Base-by-base conservation (phyloP, 225 moss, liverwort and hornwort genomes). In the Marchantia polymorpha region DNA sequence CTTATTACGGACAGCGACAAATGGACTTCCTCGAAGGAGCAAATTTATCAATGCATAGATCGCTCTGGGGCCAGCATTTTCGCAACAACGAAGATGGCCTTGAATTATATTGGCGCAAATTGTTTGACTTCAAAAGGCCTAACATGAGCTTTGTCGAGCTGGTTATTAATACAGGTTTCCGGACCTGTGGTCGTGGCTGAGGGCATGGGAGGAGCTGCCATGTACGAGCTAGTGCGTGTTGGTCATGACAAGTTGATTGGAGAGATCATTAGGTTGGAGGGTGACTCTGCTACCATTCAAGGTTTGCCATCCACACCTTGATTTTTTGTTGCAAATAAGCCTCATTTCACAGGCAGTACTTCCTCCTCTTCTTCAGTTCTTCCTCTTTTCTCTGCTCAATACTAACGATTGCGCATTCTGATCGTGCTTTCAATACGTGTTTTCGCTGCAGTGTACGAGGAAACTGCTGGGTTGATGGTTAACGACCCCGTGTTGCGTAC, bases 141-240 rank as follows among this genome's bases (percentile, higher is more conserved):
- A 0, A 63, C 0, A 0, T 30, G 1, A 10, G 15, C 15, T 66
- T 27, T 29, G 66, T 12, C 58, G 12, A n/a, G 25, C 19, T 72
- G 20, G 30, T 50, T 49, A 1, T 25, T 11, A 22, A 12, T 17
- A 16, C 78, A 96, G 92, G 96, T 96, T 0, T 96, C 96, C 17
- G 96, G 96, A 52, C 96, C 96, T 47, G 96, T 96, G 84, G 96
- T 96, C 83, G 85, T 96, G 48, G 96, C 96, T 7, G 96, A 94
- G 50, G 89, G 91, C 64, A 96, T 94, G 96, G 93, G 94, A 78
- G 96, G 96, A 53, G 96, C 96, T 68, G 96, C 96, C 25, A 96
- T 96, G 96, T 86, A 93, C 74, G 94, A 96, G 90, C 90, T 96
- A 82, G 96, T 96, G 15, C 92, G 96, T 59, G 96, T 96, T 9